phyloP scores from a whole-genome alignment of 1,284 basidiomycete genomes.

The Mycena sp. region DNA sequence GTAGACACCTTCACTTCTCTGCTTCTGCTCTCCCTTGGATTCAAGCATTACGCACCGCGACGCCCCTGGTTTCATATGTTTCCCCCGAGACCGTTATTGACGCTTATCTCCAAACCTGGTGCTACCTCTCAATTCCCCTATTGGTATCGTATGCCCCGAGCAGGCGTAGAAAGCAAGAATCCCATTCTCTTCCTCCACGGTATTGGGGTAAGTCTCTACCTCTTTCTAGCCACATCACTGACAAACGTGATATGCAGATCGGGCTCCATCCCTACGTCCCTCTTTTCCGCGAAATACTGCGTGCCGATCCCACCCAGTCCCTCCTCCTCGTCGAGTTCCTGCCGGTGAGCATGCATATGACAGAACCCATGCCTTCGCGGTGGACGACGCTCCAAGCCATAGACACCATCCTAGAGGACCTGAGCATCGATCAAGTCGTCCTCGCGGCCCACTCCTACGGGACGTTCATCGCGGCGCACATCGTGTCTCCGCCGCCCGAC shows the following conservation, averaged over 20 bases:
- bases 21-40: conserved; percentile 53
- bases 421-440: conserved; percentile 53
- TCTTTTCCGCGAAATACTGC: conserved; percentile 56
- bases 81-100: conserved; percentile 59
- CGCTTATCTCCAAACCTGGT: conserved; percentile 54
- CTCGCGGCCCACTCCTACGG: conserved; percentile 70
- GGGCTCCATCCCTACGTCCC: conserved; percentile 65
- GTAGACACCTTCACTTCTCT: conserved; percentile 59
- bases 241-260: conserved; percentile 50
- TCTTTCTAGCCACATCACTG: not conserved
- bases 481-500: conserved; percentile 48
- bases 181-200: conserved; percentile 73
- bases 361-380: conserved; percentile 53
- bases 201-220: conserved; percentile 59
- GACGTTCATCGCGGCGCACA: conserved; percentile 63
- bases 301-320: conserved; percentile 55
- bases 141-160: conserved; percentile 69
- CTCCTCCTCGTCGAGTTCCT: conserved; percentile 69
- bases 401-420: conserved; percentile 52
- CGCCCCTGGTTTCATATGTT: conserved; percentile 52
- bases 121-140: conserved; percentile 56
- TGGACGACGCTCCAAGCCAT: conserved; percentile 48
- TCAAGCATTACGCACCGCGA: conserved; percentile 59
- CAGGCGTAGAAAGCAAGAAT: conserved; percentile 45
- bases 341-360: conserved; percentile 68